A percentile compares a stretch with the other conserved stretches of the same genome.
phyloP scores from a whole-genome alignment of 148 eudicot genomes.

The Rhododendron henanense region DNA sequence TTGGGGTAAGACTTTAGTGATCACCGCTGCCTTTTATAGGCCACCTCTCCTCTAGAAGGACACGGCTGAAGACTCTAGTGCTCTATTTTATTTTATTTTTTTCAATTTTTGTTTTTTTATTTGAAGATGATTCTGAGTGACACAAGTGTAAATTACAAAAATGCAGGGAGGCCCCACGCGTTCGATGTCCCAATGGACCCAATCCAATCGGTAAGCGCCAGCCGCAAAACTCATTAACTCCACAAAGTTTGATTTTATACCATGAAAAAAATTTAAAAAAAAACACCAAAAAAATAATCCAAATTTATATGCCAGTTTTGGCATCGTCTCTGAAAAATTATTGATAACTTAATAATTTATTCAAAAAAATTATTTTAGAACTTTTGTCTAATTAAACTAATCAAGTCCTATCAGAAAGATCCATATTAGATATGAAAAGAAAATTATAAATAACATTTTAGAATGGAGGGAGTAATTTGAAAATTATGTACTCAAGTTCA shows the following conservation, averaged over 20 bases:
- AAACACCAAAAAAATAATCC: no score
- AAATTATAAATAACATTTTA: no score
- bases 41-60: slow-evolving; percentile 6
- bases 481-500: no score
- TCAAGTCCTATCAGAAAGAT: no score
- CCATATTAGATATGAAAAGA: no score
- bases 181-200: background rate
- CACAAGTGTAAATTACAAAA: background rate
- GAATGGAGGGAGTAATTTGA: no score
- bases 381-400: no score
- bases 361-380: no score
- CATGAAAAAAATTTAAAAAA: no score
- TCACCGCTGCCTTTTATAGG: background rate
- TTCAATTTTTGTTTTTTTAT: background rate
- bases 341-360: no score
- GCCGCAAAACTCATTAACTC: background rate
- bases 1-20: background rate
- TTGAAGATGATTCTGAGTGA: background rate
- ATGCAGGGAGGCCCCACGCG: background rate
- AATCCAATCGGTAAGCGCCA: background rate
- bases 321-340: no score
- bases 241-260: background rate
- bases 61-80: background rate
- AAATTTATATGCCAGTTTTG: no score
- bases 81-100: background rate